These are phyloP conservation scores for Ceriops decandra DNA, from an alignment of 345 rosid species.

Conservation along the genomic window DNA sequence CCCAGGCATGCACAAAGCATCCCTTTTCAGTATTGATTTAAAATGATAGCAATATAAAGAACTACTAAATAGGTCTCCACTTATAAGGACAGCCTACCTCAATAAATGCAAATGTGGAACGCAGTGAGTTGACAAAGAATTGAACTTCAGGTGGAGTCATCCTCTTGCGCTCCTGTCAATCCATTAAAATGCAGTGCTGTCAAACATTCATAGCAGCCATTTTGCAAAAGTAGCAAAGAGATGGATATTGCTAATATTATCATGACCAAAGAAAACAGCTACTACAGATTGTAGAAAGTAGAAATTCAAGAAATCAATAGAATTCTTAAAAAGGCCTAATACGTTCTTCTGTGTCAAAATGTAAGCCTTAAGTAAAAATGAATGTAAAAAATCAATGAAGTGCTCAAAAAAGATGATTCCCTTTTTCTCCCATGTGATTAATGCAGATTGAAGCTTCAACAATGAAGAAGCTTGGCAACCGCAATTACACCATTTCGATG, in stretches of 20 bases:
- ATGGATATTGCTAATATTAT: neutral
- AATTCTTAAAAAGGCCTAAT: no score
- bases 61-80: neutral
- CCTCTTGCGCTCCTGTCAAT: conserved; percentile 72
- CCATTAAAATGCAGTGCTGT: conserved; percentile 23
- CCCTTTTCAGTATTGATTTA: no score
- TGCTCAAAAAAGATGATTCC: no score
- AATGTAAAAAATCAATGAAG: no score
- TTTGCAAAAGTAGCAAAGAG: neutral
- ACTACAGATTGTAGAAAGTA: neutral
- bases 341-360: no score
- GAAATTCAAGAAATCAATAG: no score
- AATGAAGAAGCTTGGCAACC: no score
- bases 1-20: no score
- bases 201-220: conserved; percentile 10
- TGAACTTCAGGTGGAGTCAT: conserved; percentile 77
- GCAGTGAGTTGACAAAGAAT: conserved; percentile 58
- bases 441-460: no score
- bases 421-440: no score
- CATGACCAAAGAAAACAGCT: neutral
- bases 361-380: no score
- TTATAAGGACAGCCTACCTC: conserved; percentile 44
- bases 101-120: conserved; percentile 66
- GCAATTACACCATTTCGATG: no score
- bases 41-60: neutral